phyloP scores from a whole-genome alignment of 2,329 filamentous ascomycete genomes.

The Aureobasidium sp. region DNA sequence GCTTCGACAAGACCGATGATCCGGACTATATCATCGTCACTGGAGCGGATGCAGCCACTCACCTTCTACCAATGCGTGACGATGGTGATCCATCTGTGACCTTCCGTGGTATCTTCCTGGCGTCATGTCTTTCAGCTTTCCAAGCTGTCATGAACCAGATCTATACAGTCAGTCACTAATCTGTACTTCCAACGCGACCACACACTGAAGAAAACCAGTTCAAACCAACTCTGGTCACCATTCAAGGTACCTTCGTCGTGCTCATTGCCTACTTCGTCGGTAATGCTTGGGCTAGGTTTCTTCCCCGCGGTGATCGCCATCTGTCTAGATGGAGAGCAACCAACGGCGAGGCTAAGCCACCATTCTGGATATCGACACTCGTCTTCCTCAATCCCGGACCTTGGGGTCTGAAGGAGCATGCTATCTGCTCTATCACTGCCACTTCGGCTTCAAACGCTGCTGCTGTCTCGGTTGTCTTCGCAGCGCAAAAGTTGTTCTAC shows the following conservation, averaged over 20 bases:
- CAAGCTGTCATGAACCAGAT: slow-evolving; percentile 64
- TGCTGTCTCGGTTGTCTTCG: slow-evolving; percentile 36
- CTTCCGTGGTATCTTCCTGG: slow-evolving; percentile 59
- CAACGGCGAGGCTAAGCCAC: slow-evolving; percentile 46
- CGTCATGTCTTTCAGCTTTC: slow-evolving; percentile 56
- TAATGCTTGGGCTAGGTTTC: slow-evolving; percentile 50
- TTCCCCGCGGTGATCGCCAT: slow-evolving; percentile 60
- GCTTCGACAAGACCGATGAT: background rate
- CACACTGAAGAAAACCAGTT: slow-evolving; percentile 13
- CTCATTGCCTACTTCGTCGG: slow-evolving; percentile 59
- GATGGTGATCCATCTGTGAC: slow-evolving; percentile 59
- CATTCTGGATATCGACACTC: slow-evolving; percentile 45
- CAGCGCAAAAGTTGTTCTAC: slow-evolving; percentile 57
- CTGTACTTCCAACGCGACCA: background rate
- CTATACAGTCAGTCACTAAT: slow-evolving; percentile 48
- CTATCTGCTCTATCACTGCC: slow-evolving; percentile 27
- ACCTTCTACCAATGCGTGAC: slow-evolving; percentile 59
- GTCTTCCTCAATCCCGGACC: slow-evolving; percentile 56
- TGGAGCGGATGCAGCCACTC: slow-evolving; percentile 55
- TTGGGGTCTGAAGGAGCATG: slow-evolving; percentile 65
- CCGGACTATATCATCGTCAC: slow-evolving; percentile 51
- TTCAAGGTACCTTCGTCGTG: slow-evolving; percentile 22
- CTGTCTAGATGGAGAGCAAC: slow-evolving; percentile 53
- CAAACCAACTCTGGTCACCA: slow-evolving; percentile 19
- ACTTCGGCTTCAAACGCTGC: slow-evolving; percentile 45